These are phyloP conservation scores for Pseudoscleropodium purum DNA, from an alignment of 225 moss, liverwort and hornwort species.

Conservation along the genomic window DNA sequence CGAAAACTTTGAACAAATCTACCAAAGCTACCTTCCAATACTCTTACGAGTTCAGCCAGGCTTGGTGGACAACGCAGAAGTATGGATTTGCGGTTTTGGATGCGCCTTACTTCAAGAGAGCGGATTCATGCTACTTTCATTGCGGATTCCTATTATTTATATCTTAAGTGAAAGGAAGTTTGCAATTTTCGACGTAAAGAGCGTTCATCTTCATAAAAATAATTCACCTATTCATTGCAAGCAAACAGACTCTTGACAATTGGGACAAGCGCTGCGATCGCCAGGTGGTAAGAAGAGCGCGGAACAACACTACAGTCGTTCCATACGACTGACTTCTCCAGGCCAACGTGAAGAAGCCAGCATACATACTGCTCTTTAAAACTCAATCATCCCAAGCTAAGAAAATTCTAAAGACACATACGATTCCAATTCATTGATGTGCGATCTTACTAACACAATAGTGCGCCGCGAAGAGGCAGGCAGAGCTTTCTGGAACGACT, in stretches of 20 bases:
- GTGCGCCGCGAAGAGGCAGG: constrained; percentile 22
- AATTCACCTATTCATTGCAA: neutral
- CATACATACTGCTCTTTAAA: neutral
- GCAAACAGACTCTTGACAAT: neutral
- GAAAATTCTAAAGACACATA: neutral
- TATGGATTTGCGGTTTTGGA: neutral
- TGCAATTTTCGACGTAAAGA: neutral
- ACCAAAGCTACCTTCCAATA: neutral
- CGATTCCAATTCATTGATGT: neutral
- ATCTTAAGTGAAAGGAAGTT: neutral
- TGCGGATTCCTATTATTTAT: neutral
- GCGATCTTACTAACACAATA: constrained; percentile 24
- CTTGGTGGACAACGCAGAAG: neutral
- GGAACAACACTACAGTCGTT: neutral
- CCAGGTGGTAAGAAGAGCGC: neutral
- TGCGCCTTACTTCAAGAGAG: neutral
- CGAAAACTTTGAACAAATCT: neutral
- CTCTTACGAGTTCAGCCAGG: neutral
- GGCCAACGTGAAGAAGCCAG: neutral
- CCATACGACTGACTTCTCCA: neutral
- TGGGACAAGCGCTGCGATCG: neutral
- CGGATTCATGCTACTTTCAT: neutral
- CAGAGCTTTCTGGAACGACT: constrained; percentile 23
- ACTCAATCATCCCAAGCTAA: neutral
- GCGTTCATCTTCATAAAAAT: neutral